phyloP scores from a whole-genome alignment of 2,329 filamentous ascomycete genomes.

The Blastomyces parvus region DNA sequence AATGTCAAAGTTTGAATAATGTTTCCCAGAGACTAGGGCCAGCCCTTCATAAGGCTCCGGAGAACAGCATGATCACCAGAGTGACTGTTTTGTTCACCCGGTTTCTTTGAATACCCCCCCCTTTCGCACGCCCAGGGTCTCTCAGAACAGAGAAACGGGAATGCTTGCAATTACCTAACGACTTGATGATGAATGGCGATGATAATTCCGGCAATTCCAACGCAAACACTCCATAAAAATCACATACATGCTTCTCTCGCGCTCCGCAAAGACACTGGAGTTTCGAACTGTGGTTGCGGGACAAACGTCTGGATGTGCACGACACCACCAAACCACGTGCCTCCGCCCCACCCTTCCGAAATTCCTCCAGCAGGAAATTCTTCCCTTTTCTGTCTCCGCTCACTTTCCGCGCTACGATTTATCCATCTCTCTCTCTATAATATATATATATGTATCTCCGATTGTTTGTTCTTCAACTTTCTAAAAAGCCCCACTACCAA shows the following conservation, averaged over 20 bases:
- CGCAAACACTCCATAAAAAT: background rate
- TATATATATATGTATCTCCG: background rate
- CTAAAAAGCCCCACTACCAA: background rate
- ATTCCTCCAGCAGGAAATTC: background rate
- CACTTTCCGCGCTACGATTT: background rate
- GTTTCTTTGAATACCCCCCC: no score
- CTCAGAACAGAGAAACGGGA: background rate
- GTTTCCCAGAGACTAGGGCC: background rate
- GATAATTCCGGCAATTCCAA: background rate
- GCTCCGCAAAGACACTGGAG: background rate
- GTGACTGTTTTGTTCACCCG: background rate
- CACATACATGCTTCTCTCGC: background rate
- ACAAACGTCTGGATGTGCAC: background rate
- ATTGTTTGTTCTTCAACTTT: background rate
- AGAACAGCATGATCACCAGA: background rate
- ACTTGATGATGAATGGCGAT: background rate
- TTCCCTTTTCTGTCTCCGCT: background rate
- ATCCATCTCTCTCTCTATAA: no score
- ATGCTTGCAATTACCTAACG: background rate
- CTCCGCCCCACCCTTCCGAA: background rate
- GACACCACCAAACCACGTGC: background rate
- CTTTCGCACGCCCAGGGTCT: background rate
- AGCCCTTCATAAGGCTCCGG: no score
- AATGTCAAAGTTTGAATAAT: conserved; percentile 2
- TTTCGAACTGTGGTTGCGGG: background rate